Evolutionary conservation across 2,329 filamentous ascomycete genomes (phyloP).

Genomic region (Juglanconis juglandina): DNA sequence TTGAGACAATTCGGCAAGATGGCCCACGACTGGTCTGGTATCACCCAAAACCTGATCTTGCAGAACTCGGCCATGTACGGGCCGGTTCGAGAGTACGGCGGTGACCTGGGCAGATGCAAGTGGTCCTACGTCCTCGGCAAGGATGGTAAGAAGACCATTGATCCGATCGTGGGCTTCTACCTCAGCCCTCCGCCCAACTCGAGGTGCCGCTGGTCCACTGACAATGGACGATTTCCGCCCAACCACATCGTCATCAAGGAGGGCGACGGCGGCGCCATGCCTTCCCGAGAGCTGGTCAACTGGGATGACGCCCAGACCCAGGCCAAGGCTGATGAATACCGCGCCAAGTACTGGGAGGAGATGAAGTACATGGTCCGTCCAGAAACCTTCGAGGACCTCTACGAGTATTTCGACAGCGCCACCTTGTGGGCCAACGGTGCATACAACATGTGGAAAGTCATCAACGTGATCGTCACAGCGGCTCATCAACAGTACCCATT

Average conservation of each 20-base stretch:
- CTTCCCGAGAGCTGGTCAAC: neutral
- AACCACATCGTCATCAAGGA: neutral
- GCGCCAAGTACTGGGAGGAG: slow-evolving; percentile 31
- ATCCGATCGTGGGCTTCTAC: slow-evolving; percentile 20
- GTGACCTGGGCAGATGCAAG: neutral
- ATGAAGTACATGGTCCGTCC: slow-evolving; percentile 33
- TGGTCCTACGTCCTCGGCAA: slow-evolving; percentile 9
- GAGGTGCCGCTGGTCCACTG: slow-evolving; percentile 20
- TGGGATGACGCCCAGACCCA: slow-evolving; percentile 8
- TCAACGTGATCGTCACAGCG: slow-evolving; percentile 39
- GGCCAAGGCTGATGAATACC: slow-evolving; percentile 25
- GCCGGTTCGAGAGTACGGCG: neutral
- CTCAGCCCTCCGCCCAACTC: slow-evolving; percentile 7
- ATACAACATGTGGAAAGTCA: slow-evolving; percentile 46
- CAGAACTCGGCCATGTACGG: neutral
- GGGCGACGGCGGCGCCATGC: neutral
- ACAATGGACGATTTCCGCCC: slow-evolving; percentile 3
- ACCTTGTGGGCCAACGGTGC: slow-evolving; percentile 47
- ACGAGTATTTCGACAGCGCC: slow-evolving; percentile 44
- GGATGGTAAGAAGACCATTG: slow-evolving; percentile 4
- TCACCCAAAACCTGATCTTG: slow-evolving; percentile 29
- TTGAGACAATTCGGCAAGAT: neutral
- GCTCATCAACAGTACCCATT: slow-evolving; percentile 32
- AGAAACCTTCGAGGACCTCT: slow-evolving; percentile 39
- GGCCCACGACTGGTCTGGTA: neutral